These are phyloP conservation scores for Colletotrichum eremochloae DNA, from an alignment of 2,329 filamentous ascomycete species.

Conservation along the genomic window DNA sequence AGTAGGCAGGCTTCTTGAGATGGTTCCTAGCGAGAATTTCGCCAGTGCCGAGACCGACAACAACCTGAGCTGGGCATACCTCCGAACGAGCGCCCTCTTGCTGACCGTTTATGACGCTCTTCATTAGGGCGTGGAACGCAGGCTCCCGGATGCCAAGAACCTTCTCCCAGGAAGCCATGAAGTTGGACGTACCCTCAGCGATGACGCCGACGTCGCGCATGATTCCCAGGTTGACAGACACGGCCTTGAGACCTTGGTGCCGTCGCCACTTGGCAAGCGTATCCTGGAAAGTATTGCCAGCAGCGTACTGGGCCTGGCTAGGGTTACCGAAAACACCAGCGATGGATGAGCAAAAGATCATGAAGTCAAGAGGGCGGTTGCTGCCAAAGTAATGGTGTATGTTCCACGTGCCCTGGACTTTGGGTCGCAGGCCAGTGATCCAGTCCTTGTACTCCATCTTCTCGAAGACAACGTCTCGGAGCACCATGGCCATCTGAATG, in stretches of 20 bases:
- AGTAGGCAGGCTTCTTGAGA: too few species aligned
- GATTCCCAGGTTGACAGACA: slow-evolving; percentile 53
- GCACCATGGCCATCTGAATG: slow-evolving; percentile 40
- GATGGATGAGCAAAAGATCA: slow-evolving; percentile 49
- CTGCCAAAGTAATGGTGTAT: slow-evolving; percentile 47
- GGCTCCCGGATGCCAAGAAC: too few species aligned
- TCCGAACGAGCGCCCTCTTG: too few species aligned
- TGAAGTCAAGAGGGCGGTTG: slow-evolving; percentile 48
- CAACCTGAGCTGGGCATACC: too few species aligned
- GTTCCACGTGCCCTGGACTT: slow-evolving; percentile 52
- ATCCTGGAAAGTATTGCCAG: slow-evolving; percentile 57
- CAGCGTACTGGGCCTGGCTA: slow-evolving; percentile 56
- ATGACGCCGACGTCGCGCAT: too few species aligned
- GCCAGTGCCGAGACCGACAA: too few species aligned
- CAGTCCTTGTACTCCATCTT: slow-evolving; percentile 49
- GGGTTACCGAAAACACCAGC: slow-evolving; percentile 49
- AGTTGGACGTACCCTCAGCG: too few species aligned
- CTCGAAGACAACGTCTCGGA: slow-evolving; percentile 43
- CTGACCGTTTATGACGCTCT: too few species aligned
- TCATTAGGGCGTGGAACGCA: too few species aligned
- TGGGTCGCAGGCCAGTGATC: slow-evolving; percentile 46
- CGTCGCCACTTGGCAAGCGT: slow-evolving; percentile 51
- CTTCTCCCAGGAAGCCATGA: too few species aligned
- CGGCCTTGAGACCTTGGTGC: slow-evolving; percentile 52
- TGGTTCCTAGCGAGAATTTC: too few species aligned